phyloP scores from a whole-genome alignment of 257 asterid species.

The Solanum tacnaense region DNA sequence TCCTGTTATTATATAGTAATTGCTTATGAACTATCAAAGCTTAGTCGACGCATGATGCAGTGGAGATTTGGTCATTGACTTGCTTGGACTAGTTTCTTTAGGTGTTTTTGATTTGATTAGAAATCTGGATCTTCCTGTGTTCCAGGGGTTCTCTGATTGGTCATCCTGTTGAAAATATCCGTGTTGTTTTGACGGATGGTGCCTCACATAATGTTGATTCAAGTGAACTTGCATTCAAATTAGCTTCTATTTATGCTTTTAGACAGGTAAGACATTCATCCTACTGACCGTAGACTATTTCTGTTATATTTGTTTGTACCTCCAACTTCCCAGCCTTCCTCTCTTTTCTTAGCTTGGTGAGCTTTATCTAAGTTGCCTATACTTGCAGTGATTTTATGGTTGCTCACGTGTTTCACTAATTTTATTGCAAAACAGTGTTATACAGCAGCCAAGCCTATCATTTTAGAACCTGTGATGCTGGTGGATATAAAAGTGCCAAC shows the following conservation, averaged over 20 bases:
- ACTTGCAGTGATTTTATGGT: neutral
- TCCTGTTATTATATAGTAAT: neutral
- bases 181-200: slow-evolving; percentile 83
- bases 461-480: slow-evolving; percentile 93
- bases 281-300: neutral
- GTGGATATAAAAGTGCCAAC: slow-evolving; percentile 83
- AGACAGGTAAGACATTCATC: slow-evolving; percentile 60
- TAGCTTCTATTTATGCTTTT: slow-evolving; percentile 94
- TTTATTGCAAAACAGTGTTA: slow-evolving; percentile 41
- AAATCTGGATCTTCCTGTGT: slow-evolving; percentile 7
- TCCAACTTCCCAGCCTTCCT: neutral
- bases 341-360: neutral
- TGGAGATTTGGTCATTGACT: neutral
- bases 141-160: slow-evolving; percentile 97
- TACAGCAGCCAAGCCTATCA: slow-evolving; percentile 68
- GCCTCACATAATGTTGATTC: slow-evolving; percentile 96
- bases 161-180: slow-evolving; percentile 92
- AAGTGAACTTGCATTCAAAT: slow-evolving; percentile 97
- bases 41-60: neutral
- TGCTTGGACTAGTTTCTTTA: neutral
- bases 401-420: neutral
- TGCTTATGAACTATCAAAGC: neutral
- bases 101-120: neutral
- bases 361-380: neutral
- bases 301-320: neutral